Evolutionary conservation across 306 rosid genomes (phyloP).

Genomic region (Lathyrus aphaca): DNA sequence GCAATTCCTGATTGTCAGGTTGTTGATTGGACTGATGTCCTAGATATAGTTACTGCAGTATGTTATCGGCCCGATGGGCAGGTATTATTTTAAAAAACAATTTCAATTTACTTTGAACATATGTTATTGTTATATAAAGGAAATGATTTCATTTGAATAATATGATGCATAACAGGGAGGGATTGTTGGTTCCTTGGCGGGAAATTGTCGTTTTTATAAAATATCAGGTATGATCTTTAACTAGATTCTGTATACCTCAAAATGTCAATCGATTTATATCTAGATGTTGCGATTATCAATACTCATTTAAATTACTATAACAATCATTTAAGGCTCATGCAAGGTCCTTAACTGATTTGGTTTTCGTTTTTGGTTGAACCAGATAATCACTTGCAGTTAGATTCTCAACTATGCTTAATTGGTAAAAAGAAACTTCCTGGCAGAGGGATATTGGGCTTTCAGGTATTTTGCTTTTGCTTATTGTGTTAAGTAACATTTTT

Average conservation of each 20-base stretch:
- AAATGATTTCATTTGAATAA: conserved; percentile 35
- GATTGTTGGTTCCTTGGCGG: conserved; percentile 78
- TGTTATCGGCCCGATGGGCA: conserved; percentile 92
- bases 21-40: conserved; percentile 78
- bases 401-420: conserved; percentile 59
- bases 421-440: conserved; percentile 76
- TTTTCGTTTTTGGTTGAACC: conserved; percentile 47
- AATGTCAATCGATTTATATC: conserved; percentile 9
- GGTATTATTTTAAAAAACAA: conserved; percentile 53
- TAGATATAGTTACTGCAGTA: conserved; percentile 86
- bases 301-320: background rate
- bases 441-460: conserved; percentile 86
- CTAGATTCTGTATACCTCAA: background rate
- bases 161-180: conserved; percentile 65
- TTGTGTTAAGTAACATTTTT: conserved; percentile 31
- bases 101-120: conserved; percentile 34
- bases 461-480: conserved; percentile 51
- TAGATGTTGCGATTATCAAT: conserved; percentile 30
- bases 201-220: conserved; percentile 76
- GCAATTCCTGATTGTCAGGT: conserved; percentile 72
- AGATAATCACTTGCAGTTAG: conserved; percentile 76
- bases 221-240: conserved; percentile 64
- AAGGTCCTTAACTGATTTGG: conserved; percentile 31
- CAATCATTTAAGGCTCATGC: conserved; percentile 26
- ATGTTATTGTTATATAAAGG: conserved; percentile 17